Evolutionary conservation across 768 basidiomycete species (phyloP), one percentile per base, ranked within the genome.

Genomic region (Pisolithus albus): DNA sequence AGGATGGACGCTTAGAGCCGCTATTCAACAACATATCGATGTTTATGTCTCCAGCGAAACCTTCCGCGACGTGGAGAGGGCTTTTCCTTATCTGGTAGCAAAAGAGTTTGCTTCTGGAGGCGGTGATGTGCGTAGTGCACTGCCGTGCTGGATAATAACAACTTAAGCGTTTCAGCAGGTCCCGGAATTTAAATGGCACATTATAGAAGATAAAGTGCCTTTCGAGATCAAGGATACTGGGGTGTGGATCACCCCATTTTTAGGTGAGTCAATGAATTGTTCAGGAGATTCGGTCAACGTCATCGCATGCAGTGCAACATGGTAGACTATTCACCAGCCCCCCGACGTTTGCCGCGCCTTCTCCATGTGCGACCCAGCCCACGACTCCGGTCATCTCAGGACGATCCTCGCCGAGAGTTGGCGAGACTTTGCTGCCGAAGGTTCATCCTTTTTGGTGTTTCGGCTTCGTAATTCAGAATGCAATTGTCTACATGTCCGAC

Each of bases 11-110:
- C 64, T 90, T 56, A 58, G 67, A 36, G 65, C 73, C 32, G 75
- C 78, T 18, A 84, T 92, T 41, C 88, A 92, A 64, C 55, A 73
- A 1, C 74, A 83, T 51, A 84, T 93, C 49, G 88, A 91, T 60
- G 69, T 93, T 39, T 91, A 91, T 63, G 68, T 81, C 39, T 84
- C 86, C 5, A 68, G 72, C 52, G 73, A 69, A 8, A 92, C 90
- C 0, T 88, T 82, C 58, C 58, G 60, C 8, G 84, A 83, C 57
- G 78, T 92, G 8, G 73, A 83, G 54, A 70, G 79, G 51, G 72
- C 86, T 4, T 92, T 91, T 69, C 91, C 91, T 11, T 94, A 93
- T 67, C 76, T 92, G 21, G 83, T 90, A 16, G 70, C 80, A 6
- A 86, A 79, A 60, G 84, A 85, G 53, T 82, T 79, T 56, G 86